Base-by-base conservation (phyloP, 1,284 basidiomycete species). In the Exobasidium rhododendri region DNA sequence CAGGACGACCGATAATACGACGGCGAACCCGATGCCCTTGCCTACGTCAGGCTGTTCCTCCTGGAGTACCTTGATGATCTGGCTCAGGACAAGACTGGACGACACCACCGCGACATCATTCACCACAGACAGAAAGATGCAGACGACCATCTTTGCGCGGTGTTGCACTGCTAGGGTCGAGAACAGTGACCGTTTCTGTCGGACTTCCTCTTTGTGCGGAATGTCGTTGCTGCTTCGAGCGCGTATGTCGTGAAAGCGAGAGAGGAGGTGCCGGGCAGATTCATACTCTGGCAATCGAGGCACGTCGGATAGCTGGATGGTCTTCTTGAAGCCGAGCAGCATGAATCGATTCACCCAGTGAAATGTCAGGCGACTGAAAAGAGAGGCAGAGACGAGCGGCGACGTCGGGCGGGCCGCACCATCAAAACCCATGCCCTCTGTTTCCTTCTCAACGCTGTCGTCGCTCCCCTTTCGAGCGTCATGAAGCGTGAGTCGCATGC, bases 1-100 rank as follows among this genome's bases (percentile, higher is more conserved):
- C 73, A 92, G 88, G 71, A 96, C 83, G 32, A 82, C 80, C 64
- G 92, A 83, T 6, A 96, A 83, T 0, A 70, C 73, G 53, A 80
- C 72, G 6, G 72, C 71, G 10, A 74, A 63, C 22, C 73, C 74
- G 17, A 73, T 63, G 45, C 73, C 73, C 20, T 53, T 64, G 17
- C 35, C 35, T 10, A 40, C 35, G 17, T 17, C 17, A 10, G 35
- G 35, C 35, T 40, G 35, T 40, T 40, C 10, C 7, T 10, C 35
- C 35, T 40, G 35, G 7, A 40, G 7, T 40, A 17, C 7, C 17
- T 40, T 51, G 61, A 79, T 75, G 60, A 78, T 71, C 20, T 66
- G 60, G 35, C 68, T 67, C 50, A 77, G 64, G 13, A 79, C 65
- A 40, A 79, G 67, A 6, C 75, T 69, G 7, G 71, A 69, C 11